A percentile compares a stretch with the other conserved stretches of the same genome.
Conservation (phyloP, 805 yeast species). For the Kazachstania martiniae region DNA sequence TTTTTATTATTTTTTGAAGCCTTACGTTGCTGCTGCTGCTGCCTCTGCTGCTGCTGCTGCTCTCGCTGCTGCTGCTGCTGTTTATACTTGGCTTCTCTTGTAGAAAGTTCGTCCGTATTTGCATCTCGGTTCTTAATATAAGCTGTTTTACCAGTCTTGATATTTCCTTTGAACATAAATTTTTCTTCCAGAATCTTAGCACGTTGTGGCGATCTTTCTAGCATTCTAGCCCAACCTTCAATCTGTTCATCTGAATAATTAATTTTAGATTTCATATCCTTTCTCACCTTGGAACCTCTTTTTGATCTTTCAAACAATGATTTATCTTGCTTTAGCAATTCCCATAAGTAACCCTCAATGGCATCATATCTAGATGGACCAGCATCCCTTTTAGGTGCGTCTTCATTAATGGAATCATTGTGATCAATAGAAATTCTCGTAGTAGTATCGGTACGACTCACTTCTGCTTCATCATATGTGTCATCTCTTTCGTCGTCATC, state of each 20-base stretch:
- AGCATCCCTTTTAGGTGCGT: constrained; percentile 9
- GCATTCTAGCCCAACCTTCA: constrained; percentile 85
- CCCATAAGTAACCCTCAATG: constrained; percentile 48
- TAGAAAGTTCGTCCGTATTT: too few relatives aligned
- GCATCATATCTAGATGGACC: constrained; percentile 30
- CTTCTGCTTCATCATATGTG: constrained; percentile 47
- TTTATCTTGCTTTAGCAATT: constrained; percentile 41
- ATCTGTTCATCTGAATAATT: constrained; percentile 84
- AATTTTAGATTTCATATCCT: constrained; percentile 39
- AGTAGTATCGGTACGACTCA: constrained; percentile 11
- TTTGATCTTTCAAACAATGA: constrained; percentile 35
- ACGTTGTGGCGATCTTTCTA: constrained; percentile 52
- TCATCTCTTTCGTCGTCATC: constrained; percentile 87
- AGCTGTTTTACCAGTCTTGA: constrained; percentile 22
- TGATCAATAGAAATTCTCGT: constrained; percentile 6
- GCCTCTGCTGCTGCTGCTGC: too few relatives aligned
- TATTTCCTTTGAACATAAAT: constrained; percentile 39
- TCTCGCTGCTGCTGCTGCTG: too few relatives aligned
- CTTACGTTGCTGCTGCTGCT: not conserved
- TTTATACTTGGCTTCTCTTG: too few relatives aligned
- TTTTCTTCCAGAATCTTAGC: constrained; percentile 53
- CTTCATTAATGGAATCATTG: constrained; percentile 7
- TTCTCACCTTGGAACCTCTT: constrained; percentile 43
- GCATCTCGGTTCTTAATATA: constrained; percentile 20
- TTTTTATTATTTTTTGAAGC: not conserved